Base-by-base conservation (phyloP, 257 asterid species). In the Henckelia pumila region DNA sequence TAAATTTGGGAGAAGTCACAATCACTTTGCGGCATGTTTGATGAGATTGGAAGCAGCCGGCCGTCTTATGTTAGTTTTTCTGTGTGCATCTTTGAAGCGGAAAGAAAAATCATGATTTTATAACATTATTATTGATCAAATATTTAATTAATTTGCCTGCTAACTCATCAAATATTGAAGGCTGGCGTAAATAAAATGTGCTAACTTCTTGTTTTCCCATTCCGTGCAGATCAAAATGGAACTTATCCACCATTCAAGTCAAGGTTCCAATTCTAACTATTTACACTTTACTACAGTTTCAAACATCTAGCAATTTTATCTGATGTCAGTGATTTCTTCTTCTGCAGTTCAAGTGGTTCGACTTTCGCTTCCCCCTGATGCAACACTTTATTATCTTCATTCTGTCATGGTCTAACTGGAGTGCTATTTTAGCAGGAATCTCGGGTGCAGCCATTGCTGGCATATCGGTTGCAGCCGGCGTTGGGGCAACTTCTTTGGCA, bases 291-390 rank as follows among this genome's bases (percentile, higher is more conserved):
- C n/a, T 49, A 17, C 55, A 32, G 21, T 35, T 75, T 56, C 65
- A 30, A 23, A 16, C 32, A 63, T 64, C 28, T 17, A 14, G 5
- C 32, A 29, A 7, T 67, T 52, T 49, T 61, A 35, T 61, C 87
- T 84, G 53, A 87, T 70, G 16, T 60, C 24, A 2, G n/a, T 47
- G 68, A 59, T 19, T 73, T 64, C 47, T 53, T 62, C 44, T 69
- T 68, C 56, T 83, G 91, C 98, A 92, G 98, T 74, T 84, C 98
- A 83, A 84, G 73, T 65, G 95, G 96, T 92, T 74, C 53, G 83
- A 68, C 64, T 73, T 63, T 75, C 76, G 75, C 66, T 40, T 52
- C 47, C 58, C 74, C 26, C 17, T 58, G 57, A 24, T 66, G 71
- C 69, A 55, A 65, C 58, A 67, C 14, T 66, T 57, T 3, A 20